These are phyloP conservation scores for Coffea canephora DNA, from an alignment of 257 asterid species.

Conservation along the genomic window DNA sequence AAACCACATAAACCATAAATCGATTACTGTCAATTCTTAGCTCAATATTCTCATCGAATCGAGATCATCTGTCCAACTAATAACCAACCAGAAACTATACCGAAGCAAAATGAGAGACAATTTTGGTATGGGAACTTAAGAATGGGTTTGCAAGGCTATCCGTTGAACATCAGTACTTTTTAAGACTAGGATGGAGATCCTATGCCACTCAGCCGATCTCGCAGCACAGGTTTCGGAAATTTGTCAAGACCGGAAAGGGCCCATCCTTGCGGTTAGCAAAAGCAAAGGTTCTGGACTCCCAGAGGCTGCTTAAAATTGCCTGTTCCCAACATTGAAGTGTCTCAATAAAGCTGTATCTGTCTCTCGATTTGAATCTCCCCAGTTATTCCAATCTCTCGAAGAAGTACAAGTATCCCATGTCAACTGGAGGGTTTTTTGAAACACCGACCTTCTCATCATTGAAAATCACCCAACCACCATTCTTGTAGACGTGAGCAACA, in stretches of 20 bases:
- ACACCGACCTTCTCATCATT: conserved; percentile 86
- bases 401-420: conserved; percentile 94
- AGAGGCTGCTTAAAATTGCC: not conserved
- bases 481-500: conserved; percentile 83
- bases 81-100: not conserved
- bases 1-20: not conserved
- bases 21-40: not conserved
- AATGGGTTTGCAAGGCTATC: not conserved
- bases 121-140: not conserved
- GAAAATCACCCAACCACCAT: conserved; percentile 90
- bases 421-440: conserved; percentile 78
- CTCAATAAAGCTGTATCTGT: not conserved
- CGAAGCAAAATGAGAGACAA: not conserved
- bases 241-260: not conserved
- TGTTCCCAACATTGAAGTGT: not conserved
- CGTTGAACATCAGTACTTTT: not conserved
- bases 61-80: not conserved
- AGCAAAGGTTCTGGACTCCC: not conserved
- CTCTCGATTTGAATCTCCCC: not conserved
- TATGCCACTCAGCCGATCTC: not conserved
- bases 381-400: conserved; percentile 64
- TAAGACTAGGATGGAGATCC: not conserved
- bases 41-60: not conserved
- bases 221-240: not conserved
- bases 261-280: not conserved